These are phyloP conservation scores for Phytophthora gonapodyides DNA, from an alignment of 352 stramenopile genomes.

Conservation along the genomic window DNA sequence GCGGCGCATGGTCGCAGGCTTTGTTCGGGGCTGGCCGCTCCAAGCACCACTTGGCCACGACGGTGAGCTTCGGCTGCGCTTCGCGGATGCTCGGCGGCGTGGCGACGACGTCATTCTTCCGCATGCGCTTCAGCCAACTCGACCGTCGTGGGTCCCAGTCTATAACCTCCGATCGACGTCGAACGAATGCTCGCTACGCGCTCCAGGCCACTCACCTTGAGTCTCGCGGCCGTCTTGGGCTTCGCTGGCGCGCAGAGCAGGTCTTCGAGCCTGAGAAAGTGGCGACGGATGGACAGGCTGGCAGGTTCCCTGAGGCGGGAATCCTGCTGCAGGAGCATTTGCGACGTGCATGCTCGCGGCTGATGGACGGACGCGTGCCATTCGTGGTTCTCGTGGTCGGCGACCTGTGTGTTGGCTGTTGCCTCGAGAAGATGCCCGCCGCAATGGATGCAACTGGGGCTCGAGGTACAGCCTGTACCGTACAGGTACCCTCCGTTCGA, in stretches of 20 bases:
- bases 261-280: not conserved
- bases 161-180: slow-evolving; percentile 26
- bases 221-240: not conserved
- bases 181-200: slow-evolving; percentile 12
- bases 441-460: no score
- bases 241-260: no score
- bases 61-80: slow-evolving; percentile 17
- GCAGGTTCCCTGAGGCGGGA: slow-evolving; percentile 7
- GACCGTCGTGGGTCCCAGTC: not conserved
- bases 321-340: no score
- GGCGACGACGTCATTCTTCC: slow-evolving; percentile 10
- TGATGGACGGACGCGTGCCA: no score
- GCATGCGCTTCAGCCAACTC: slow-evolving; percentile 19
- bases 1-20: not conserved
- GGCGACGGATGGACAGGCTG: slow-evolving; percentile 2
- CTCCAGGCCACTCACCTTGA: slow-evolving; percentile 2
- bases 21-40: slow-evolving; percentile 1
- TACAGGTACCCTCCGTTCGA: no score
- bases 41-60: slow-evolving; percentile 15
- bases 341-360: no score
- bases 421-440: no score
- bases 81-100: no score
- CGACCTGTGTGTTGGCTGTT: no score
- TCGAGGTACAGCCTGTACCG: no score
- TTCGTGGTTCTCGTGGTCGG: no score